Base-by-base conservation (phyloP, 1,139 yeast species). In the Yamadazyma atmosphaerica region DNA sequence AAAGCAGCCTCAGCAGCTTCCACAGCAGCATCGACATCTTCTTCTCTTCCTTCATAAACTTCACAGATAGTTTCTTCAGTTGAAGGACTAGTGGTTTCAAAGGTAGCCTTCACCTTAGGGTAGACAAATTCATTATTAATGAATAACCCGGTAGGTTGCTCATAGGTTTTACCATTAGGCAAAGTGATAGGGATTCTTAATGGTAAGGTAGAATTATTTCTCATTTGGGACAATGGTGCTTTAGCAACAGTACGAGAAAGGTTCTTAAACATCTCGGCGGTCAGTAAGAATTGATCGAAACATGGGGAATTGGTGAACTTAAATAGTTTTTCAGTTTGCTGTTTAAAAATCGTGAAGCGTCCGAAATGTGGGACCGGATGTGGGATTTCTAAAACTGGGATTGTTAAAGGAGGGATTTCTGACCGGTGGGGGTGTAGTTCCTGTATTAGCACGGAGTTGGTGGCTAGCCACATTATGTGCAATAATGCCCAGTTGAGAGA, bases 1-100 rank as follows among this genome's bases (percentile, higher is more conserved):
- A 82, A 88, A 11, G 94, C 94, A 11, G 65, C 63, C 38, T 79
- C 68, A 17, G 96, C 96, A n/a, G 88, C 87, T 7, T 65, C 68
- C 4, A 87, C 96, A 2, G 96, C 96, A 32, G 56, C 49, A 57
- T 89, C 89, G 29, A 88, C 82, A 56, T 88, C 96, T 33, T 69
- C 77, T 18, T 65, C 75, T 24, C 69, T 65, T 13, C 90, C 96
- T 39, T 80, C 81, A 51, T 79, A 79, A 27, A 89, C 89, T 7
- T 75, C 60, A 21, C 86, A 74, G 43, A 85, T 79, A 37, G 63
- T 65, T 53, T 83, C 79, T 38, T 82, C 92, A 12, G 89, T 84
- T 21, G 84, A 69, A 39, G 90, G 89, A 50, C 79, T 68, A 45
- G 74, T 69, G 33, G 80, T 83, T 32, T 72, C 77, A 47, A 82